Conservation (phyloP, 768 basidiomycete genomes). For the Boletus reticuloceps region DNA sequence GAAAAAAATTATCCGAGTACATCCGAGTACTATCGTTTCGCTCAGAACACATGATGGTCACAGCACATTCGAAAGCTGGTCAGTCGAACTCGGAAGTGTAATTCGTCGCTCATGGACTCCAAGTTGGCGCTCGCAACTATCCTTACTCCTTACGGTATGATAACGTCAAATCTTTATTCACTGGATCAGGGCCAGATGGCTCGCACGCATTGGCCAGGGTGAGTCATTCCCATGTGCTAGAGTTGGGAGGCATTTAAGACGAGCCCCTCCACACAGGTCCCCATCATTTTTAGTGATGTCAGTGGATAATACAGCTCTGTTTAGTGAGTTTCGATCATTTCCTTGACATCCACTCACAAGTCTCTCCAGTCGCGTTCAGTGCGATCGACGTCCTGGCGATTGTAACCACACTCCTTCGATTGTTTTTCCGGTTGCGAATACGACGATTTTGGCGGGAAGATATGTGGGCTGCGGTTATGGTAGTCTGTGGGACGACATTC, state of each 20-base stretch:
- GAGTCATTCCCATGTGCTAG: background rate
- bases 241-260: background rate
- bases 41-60: too few species aligned
- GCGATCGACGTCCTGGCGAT: slow-evolving; percentile 1
- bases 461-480: slow-evolving; percentile 15
- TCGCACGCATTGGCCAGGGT: background rate
- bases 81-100: too few species aligned
- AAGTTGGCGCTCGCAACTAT: too few species aligned
- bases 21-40: too few species aligned
- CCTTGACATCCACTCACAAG: background rate
- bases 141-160: too few species aligned
- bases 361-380: slow-evolving; percentile 2
- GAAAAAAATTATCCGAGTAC: too few species aligned
- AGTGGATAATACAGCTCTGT: background rate
- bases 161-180: background rate
- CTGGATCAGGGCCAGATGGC: background rate
- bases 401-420: slow-evolving; percentile 11
- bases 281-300: background rate
- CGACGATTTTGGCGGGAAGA: slow-evolving; percentile 26
- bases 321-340: background rate
- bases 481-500: background rate
- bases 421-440: slow-evolving; percentile 13
- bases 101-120: too few species aligned
- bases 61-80: too few species aligned
- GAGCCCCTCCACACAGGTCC: background rate